Conservation (phyloP, 169 alveolate genomes). For the Plasmodium fragile region DNA sequence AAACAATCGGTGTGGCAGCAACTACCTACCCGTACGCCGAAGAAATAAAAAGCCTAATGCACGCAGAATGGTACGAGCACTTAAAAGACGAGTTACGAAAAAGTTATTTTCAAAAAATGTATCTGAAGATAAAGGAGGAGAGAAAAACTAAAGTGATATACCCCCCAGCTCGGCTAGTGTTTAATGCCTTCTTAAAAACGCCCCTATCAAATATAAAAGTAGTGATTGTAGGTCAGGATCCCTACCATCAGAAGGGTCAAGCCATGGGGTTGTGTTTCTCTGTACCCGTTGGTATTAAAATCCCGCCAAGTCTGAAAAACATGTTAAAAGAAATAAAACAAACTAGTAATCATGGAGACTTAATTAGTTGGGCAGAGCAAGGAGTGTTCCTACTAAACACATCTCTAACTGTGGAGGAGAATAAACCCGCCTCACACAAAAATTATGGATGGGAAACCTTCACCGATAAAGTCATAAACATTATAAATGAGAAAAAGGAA, state of each 20-base stretch:
- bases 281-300: slow-evolving; percentile 93
- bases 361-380: slow-evolving; percentile 97
- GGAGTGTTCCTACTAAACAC: slow-evolving; percentile 98
- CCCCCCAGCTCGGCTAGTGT: slow-evolving; percentile 90
- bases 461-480: slow-evolving; percentile 91
- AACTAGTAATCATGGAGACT: slow-evolving; percentile 95
- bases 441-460: slow-evolving; percentile 93
- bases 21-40: slow-evolving; percentile 22
- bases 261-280: slow-evolving; percentile 99
- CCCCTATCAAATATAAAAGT: slow-evolving; percentile 92
- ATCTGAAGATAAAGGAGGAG: slow-evolving; percentile 85
- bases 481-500: slow-evolving; percentile 87
- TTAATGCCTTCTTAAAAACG: slow-evolving; percentile 89
- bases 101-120: slow-evolving; percentile 84
- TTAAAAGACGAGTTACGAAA: slow-evolving; percentile 82
- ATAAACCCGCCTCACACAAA: slow-evolving; percentile 74
- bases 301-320: slow-evolving; percentile 98
- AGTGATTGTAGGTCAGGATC: slow-evolving; percentile 99
- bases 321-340: slow-evolving; percentile 94
- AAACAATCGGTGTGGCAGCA: neutral
- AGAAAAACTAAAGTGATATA: slow-evolving; percentile 81
- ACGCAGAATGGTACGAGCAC: slow-evolving; percentile 82
- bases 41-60: slow-evolving; percentile 72
- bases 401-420: slow-evolving; percentile 92
- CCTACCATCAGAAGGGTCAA: slow-evolving; percentile 97